Base-by-base conservation (phyloP, 108 stramenopile species). In the Schizochytrium sp. region DNA sequence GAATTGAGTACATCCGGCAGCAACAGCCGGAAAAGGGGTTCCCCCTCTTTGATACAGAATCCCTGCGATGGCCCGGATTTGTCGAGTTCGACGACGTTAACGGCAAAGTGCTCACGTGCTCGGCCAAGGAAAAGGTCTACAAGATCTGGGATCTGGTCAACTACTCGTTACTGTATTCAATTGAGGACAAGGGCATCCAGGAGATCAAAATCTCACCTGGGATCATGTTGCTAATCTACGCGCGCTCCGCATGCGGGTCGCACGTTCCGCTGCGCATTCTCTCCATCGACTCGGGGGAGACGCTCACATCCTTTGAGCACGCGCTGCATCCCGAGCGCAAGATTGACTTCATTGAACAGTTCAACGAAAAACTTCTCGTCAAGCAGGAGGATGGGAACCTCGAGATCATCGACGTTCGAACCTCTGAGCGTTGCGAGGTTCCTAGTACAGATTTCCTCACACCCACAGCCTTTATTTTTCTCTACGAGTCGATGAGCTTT, bases 281-380 rank as follows among this genome's bases (percentile, higher is more conserved):
- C 25, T 47, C 76, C 25, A 83, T 83, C 23, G 76, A 83, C n/a
- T 45, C 12, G 6, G 76, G 76, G 19, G 76, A 83, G 28, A 28
- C 19, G 45, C 76, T 83, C 51, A 12, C 19, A 34, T 12, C 18
- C 28, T 83, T 83, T 53, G 51, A 83, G 1, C 76, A 83, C 51
- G 23, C 76, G n/a, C 51, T 83, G 76, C 45, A 53, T 23, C 45
- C 48, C 10, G 48, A 83, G 45, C 45, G 51, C 48, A 83, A 83
- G 76, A 83, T 83, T 53, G 76, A 83, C 51, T 83, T 83, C 23
- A 83, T 83, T 45, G 76, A 83, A 53, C 76, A 83, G 76, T 83
- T 83, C 28, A 83, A 83, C 23, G 76, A 83, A 45, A 83, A 83
- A 23, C 76, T 83, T 34, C 51, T 83, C n/a, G 76, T 83, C 48